Evolutionary conservation across 2,329 filamentous ascomycete species (phyloP), one percentile per base, ranked within the genome.

Genomic region (Leptosphaerulina australis): DNA sequence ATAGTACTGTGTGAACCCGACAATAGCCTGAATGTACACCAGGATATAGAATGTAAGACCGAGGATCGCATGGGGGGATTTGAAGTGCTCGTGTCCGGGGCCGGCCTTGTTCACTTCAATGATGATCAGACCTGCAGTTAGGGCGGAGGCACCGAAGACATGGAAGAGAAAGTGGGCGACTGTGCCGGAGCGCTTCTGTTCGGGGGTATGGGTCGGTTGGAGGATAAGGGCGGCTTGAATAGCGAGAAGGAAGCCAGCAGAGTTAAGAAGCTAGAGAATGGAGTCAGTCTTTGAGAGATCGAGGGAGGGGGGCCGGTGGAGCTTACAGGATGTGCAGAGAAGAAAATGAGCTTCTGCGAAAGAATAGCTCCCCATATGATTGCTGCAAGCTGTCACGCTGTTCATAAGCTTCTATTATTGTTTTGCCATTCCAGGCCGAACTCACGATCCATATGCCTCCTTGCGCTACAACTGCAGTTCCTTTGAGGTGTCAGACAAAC

Each of bases 21-120:
- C 82, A 1, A 87, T 39, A 34, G 89, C 87, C 76, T 97, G 94
- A 1, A 88, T 62, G 9, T 86, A 69, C 5, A 96, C 79, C 45
- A 89, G 59, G 45, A 87, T 79, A 59, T 90, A 88, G 3, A 90
- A 90, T 31, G 83, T 76, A 43, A 93, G 79, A n/a, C 93, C 94
- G 7, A 97, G 79, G 64, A 90, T 88, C 7, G 86, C 91, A 72
- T 97, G 94, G 0, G 83, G 76, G 0, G 88, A 93, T 59, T 87
- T 84, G 71, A 97, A 92, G 74, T 96, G 90, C 7, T 78, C 75
- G 41, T 86, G 83, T 38, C 79, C 74, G 70, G 84, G 85, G 37
- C 79, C 75, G 58, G 87, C 77, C 73, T 99, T 99, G 82, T 96
- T 97, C 72, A 88, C 82, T 73, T 91, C 87, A 73, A 94, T 92